Base-by-base conservation (phyloP, 805 yeast species). In the Metschnikowia corniflorae region DNA sequence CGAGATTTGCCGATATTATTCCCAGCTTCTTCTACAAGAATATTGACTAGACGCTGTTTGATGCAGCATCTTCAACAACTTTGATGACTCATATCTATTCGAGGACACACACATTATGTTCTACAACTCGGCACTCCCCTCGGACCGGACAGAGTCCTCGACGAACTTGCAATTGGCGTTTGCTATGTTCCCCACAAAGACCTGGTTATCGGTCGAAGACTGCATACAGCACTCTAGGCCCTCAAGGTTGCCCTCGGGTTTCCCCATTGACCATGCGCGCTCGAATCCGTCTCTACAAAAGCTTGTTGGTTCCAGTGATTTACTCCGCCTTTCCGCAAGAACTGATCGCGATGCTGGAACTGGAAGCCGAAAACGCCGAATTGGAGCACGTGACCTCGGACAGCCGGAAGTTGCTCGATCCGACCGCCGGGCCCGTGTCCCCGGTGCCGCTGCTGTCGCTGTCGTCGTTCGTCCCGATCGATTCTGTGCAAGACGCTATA, bases 21-120 rank as follows among this genome's bases (percentile, higher is more conserved):
- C 86, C 88, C 17, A 78, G 83, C 54, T 79, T 84, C 63, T 82
- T 84, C 52, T 84, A 79, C 67, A 83, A 84, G 61, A 84, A 84
- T 58, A 78, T 80, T 36, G 76, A 80, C 32, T 85, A 82, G 60
- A 81, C 88, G 8, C 55, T 83, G 55, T 84, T 60, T 84, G 93
- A 91, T 84, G 68, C 55, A 86, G 86, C 35, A 71, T 80, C 26
- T 82, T 67, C 61, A 75, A 67, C 52, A 64, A 77, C 50, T 84
- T 79, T 53, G 93, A 85, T 55, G 88, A 87, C 22, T 72, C 88
- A 2, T 84, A 83, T 53, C 64, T 83, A 54, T 83, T 77, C 50
- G 91, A 84, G 60, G 84, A 75, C 61, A 84, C 94, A 16, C 82
- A 75, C 54, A 70, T 85, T 61, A 80, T 82, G 77, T 75, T 84